Evolutionary conservation across 148 eudicot species (phyloP), one percentile per base, ranked within the genome.

Genomic region (Chenopodium berlandieri): DNA sequence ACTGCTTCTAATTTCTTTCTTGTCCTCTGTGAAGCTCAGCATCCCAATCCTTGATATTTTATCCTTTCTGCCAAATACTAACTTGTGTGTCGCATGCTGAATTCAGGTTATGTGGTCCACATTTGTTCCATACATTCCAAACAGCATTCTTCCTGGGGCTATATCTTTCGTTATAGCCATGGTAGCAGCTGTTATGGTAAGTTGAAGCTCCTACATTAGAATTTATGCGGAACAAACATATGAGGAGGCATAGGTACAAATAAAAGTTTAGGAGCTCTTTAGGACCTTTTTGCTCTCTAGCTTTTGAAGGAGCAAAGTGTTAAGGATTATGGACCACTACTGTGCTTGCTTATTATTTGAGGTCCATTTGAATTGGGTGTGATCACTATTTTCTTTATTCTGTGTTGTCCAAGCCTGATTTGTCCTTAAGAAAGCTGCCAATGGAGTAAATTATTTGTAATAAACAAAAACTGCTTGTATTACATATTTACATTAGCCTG

Each of bases 61-160:
- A 25, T 52, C 52, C 69, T 12, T 75, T 54, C 58, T 17, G 44
- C 52, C n/a, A 4, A 68, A 44, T 63, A 23, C 40, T 52, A n/a
- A 47, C 17, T 20, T 62, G 47, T 80, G 19, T 75, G 7, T 19
- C 32, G 56, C 20, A 3, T 60, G 77, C 68, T 46, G 3, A 27
- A 78, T 77, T 47, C 90, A 96, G 98, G 98, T 96, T 77, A 94
- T 96, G 93, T 96, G 98, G 99, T 94, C 98, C 7, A 96, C 99
- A 9, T 94, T 96, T 84, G 90, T 91, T 54, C 99, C 99, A 16
- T 90, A 91, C 66, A 75, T 96, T 75, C 97, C 99, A 46, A 86
- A 90, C 73, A 92, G 92, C 75, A 80, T 91, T 79, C 90, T 96
- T 84, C 99, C 98, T 19, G 99, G 97, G 48, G 77, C 86, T 17